Evolutionary conservation across 345 rosid species (phyloP).

Genomic region (Citrus australasica): DNA sequence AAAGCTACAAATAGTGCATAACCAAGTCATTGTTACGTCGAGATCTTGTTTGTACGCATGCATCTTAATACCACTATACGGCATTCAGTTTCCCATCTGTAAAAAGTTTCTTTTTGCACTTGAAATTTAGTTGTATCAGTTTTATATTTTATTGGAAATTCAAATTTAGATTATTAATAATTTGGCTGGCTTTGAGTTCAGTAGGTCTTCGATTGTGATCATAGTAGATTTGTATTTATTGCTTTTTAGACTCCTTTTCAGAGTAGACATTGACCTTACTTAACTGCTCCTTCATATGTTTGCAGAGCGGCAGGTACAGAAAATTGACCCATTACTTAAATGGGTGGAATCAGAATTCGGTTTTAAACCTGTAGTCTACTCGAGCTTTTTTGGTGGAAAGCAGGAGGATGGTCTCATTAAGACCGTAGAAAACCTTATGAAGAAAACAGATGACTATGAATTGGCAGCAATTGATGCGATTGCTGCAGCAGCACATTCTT

Average conservation of each 20-base stretch:
- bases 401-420: slow-evolving; percentile 76
- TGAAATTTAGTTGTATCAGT: neutral
- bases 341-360: slow-evolving; percentile 91
- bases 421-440: slow-evolving; percentile 59
- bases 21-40: neutral
- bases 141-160: neutral
- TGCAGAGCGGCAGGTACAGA: slow-evolving; percentile 74
- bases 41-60: neutral
- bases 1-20: neutral
- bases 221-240: neutral
- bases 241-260: neutral
- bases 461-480: slow-evolving; percentile 88
- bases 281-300: slow-evolving; percentile 3
- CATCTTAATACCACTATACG: neutral
- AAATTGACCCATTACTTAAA: slow-evolving; percentile 76
- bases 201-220: neutral
- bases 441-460: slow-evolving; percentile 69
- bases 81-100: neutral
- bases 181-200: neutral
- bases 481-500: slow-evolving; percentile 80
- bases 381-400: slow-evolving; percentile 80
- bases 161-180: neutral
- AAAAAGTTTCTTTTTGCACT: neutral
- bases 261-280: neutral
- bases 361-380: slow-evolving; percentile 65